Evolutionary conservation across 768 basidiomycete species (phyloP).

Genomic region (Pleurotus pulmonarius): DNA sequence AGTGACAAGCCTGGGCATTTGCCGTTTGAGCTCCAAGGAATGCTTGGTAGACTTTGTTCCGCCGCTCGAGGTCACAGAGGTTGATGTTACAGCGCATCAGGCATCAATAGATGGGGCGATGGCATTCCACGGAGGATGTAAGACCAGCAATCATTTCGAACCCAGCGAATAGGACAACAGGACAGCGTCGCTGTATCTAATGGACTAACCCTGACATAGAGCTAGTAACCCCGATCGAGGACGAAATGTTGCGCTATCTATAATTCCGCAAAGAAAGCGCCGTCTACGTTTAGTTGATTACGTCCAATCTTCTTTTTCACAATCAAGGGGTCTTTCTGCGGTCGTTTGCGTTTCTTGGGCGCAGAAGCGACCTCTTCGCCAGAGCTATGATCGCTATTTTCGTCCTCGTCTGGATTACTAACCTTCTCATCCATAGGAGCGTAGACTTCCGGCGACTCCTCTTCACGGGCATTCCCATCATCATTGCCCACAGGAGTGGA

Average conservation of each 20-base stretch:
- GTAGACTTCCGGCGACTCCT: constrained; percentile 28
- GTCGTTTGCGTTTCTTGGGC: constrained; percentile 53
- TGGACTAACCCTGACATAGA: too few relatives aligned
- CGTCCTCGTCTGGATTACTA: constrained; percentile 7
- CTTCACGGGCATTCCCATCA: constrained; percentile 39
- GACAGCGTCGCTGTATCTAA: background rate
- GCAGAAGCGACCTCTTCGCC: constrained; percentile 22
- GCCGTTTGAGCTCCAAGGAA: too few relatives aligned
- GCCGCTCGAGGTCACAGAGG: too few relatives aligned
- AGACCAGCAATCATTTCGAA: background rate
- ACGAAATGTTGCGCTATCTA: constrained; percentile 21
- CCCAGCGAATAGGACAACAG: background rate
- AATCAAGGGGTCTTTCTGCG: constrained; percentile 46
- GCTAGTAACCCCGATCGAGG: too few relatives aligned
- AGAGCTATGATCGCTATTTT: constrained; percentile 13
- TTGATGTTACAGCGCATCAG: too few relatives aligned
- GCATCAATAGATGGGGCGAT: too few relatives aligned
- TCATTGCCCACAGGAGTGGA: constrained; percentile 22
- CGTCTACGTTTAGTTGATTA: constrained; percentile 50
- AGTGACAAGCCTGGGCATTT: constrained; percentile 3
- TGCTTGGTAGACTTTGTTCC: too few relatives aligned
- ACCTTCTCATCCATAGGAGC: constrained; percentile 20
- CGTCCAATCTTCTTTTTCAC: constrained; percentile 55
- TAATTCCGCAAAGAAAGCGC: constrained; percentile 66
- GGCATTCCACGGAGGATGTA: background rate